Base-by-base conservation (phyloP, 129 eudicot species). In the carrot (Daucus carota) region DNA sequence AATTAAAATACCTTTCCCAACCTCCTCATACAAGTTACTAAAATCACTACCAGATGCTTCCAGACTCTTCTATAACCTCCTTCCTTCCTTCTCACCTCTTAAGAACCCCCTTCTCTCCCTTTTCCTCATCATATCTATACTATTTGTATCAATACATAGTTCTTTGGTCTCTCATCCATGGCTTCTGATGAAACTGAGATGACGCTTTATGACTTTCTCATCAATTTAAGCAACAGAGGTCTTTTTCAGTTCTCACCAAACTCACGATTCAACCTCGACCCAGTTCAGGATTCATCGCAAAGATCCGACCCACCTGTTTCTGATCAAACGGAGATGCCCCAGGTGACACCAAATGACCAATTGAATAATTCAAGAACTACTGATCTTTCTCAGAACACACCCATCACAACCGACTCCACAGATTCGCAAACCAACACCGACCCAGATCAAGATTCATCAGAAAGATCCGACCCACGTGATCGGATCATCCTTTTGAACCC, bases 401-500 rank as follows among this genome's bases (percentile, higher is more conserved):
- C 96, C 24, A 73, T 86, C 41, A 5, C 82, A 28, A 14, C 83
- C 1, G 82, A 82, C 73, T 63, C 80, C 76, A 77, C 81, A 0
- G 42, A 36, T 48, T 29, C 16, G 44, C 46, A 50, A 60, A 28
- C 3, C 16, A 54, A 34, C 81, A 12, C 48, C 34, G 47, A 50
- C 77, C 80, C 80, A 33, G 73, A 75, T 34, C 81, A 67, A 16
- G 77, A 76, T 47, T 29, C 83, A 36, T 22, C 60, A 3, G 72
- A 46, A 41, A 47, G 76, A 69, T 12, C 57, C 24, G 66, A 28
- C 47, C 32, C 83, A 40, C 78, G 72, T 12, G 89, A 84, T 24
- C 84, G 91, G 84, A 72, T 92, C 82, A 65, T 92, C 60, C 71
- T 92, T 28, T 63, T 86, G 57, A 83, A 88, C 84, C 85, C 92